phyloP scores from a whole-genome alignment of 2,329 filamentous ascomycete species.

The Zelopaecilomyces penicillatus region DNA sequence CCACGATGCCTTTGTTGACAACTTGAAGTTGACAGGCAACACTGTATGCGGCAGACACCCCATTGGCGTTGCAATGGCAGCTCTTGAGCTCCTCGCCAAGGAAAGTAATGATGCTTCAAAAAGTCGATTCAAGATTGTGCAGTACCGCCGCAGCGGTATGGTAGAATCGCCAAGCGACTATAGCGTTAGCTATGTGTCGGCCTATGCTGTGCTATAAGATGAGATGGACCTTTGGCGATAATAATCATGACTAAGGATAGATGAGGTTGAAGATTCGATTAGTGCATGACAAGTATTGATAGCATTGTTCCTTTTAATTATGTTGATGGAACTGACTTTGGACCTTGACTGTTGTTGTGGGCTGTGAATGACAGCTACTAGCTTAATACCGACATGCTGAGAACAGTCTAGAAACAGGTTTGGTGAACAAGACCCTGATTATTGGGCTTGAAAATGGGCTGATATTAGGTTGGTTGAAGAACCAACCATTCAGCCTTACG shows the following conservation, averaged over 20 bases:
- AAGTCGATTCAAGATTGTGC: slow-evolving; percentile 65
- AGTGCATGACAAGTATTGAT: too few species aligned
- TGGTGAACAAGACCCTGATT: too few species aligned
- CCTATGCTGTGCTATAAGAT: slow-evolving; percentile 64
- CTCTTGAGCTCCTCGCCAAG: slow-evolving; percentile 56
- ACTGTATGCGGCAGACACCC: slow-evolving; percentile 93
- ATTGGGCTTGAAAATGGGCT: too few species aligned
- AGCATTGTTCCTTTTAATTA: too few species aligned
- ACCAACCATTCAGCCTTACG: too few species aligned
- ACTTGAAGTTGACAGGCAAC: slow-evolving; percentile 66
- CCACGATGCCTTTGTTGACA: slow-evolving; percentile 61
- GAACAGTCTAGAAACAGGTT: too few species aligned
- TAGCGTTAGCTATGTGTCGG: slow-evolving; percentile 93
- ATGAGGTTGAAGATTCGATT: too few species aligned
- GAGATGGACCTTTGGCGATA: neutral
- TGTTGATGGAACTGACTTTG: too few species aligned
- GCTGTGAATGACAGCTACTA: too few species aligned
- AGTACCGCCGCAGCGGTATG: slow-evolving; percentile 80
- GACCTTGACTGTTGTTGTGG: too few species aligned
- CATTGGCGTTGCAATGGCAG: slow-evolving; percentile 87
- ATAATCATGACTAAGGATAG: neutral
- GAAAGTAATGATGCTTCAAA: slow-evolving; percentile 31
- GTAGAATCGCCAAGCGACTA: slow-evolving; percentile 60
- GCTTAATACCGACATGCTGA: too few species aligned
- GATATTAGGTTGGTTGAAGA: too few species aligned